Base-by-base conservation (phyloP, 2,329 filamentous ascomycete species). In the Botrytis fragariae region DNA sequence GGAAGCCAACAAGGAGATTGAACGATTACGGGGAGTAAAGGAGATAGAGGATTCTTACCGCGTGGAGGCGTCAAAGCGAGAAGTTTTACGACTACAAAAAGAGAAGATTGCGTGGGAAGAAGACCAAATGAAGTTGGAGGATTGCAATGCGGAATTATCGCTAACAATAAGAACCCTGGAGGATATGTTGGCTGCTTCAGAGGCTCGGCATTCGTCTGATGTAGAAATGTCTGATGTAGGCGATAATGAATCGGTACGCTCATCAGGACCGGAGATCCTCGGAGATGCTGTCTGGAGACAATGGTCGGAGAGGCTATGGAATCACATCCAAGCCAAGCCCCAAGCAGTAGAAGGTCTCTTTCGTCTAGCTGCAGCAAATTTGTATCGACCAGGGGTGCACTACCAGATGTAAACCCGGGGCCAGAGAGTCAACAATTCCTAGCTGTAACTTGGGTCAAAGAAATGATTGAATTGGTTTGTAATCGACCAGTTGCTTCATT, bases 281-380 rank as follows among this genome's bases (percentile, higher is more conserved):
- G 65, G 65, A 57, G 65, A 69, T 7, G 48, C 48, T 57, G 18
- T 44, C 14, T 72, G 71, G 71, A 69, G 44, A 10, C 48, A 68
- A 3, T 72, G 71, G 71, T 44, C 71, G 3, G 22, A 60, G 22
- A 72, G 45, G 12, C 22, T 72, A 37, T 57, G 45, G 25, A n/a
- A 42, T 37, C 64, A 69, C 35, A 69, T 72, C 32, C 44, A 37
- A 22, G n/a, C n/a, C 8, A 39, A 69, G 16, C 63, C 71, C 32
- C 25, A 29, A 22, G 71, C 68, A 39, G 63, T 72, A 14, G 39
- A 62, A 18, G 71, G 32, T 37, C 42, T 72, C 25, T 72, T 69
- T 32, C 4, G 9, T n/a, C 63, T 72, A 18, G 71, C 71, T 16
- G n/a, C n/a, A n/a, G 65, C 71, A 39, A 69, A 72, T 60, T 35